These are phyloP conservation scores for Polyporus tsugae DNA, from an alignment of 1,284 basidiomycete genomes.

Conservation along the genomic window DNA sequence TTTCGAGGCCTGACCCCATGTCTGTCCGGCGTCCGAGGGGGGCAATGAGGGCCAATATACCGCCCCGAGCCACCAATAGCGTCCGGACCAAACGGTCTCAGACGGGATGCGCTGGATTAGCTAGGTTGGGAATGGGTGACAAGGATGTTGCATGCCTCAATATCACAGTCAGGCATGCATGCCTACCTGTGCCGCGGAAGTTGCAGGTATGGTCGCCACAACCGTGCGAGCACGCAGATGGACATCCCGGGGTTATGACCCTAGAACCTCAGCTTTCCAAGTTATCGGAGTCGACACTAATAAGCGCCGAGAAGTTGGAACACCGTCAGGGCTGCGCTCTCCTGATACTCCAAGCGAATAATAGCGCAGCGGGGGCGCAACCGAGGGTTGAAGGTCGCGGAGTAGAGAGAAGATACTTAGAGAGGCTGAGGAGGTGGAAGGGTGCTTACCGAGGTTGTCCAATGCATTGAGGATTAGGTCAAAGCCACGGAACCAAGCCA, in stretches of 20 bases:
- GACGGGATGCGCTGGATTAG: no score
- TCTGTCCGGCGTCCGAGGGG: no score
- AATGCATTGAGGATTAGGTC: constrained; percentile 96
- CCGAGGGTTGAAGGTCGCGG: not conserved
- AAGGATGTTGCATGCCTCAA: not conserved
- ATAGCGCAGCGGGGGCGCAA: no score
- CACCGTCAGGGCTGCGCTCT: not conserved
- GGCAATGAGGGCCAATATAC: no score
- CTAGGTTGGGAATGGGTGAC: not conserved
- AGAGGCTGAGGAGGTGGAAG: not conserved
- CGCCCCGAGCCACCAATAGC: no score
- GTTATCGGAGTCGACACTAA: not conserved
- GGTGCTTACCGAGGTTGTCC: constrained; percentile 86
- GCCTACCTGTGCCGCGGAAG: not conserved
- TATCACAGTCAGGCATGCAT: not conserved
- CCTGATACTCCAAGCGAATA: not conserved
- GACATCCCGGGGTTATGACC: not conserved
- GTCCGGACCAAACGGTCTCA: no score
- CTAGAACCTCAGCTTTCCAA: not conserved
- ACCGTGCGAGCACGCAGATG: not conserved
- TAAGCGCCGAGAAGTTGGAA: not conserved
- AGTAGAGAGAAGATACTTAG: not conserved
- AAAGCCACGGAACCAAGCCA: constrained; percentile 90
- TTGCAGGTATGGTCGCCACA: not conserved
- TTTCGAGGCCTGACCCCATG: no score